These are phyloP conservation scores for Tylopilus plumbeoviolaceoides DNA, from an alignment of 768 basidiomycete genomes.

Conservation along the genomic window DNA sequence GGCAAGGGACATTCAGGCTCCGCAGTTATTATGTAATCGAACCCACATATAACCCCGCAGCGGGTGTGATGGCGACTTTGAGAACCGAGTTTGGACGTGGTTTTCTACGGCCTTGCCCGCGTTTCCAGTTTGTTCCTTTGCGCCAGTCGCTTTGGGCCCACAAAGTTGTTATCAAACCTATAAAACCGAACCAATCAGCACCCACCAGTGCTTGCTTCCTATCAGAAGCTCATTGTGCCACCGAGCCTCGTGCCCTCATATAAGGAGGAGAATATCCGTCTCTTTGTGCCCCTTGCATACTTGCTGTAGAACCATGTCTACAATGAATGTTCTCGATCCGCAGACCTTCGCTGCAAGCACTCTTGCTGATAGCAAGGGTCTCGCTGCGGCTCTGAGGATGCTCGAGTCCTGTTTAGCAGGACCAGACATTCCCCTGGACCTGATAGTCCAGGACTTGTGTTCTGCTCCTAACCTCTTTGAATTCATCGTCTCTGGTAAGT, in stretches of 20 bases:
- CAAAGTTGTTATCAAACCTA: not conserved
- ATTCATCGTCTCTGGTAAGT: conserved; percentile 28
- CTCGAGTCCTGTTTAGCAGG: conserved; percentile 27
- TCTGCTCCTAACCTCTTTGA: conserved; percentile 26
- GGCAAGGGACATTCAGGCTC: not conserved
- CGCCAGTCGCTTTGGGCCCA: not conserved
- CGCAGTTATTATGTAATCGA: not conserved
- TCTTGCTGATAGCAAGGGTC: conserved; percentile 19
- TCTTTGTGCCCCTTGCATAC: not conserved
- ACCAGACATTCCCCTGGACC: conserved; percentile 16
- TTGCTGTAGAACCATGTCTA: not conserved
- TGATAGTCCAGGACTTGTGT: conserved; percentile 28
- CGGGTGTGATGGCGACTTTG: no score
- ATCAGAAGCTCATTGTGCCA: conserved; percentile 7
- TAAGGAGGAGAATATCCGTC: not conserved
- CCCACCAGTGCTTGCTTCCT: not conserved
- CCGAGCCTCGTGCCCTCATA: not conserved
- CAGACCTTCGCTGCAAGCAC: conserved; percentile 15
- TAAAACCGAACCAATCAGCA: not conserved
- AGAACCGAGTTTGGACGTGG: no score
- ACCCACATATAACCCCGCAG: not conserved
- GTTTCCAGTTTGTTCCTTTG: no score
- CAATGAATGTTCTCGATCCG: conserved; percentile 12
- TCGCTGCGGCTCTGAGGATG: conserved; percentile 9
- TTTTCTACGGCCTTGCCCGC: no score